Evolutionary conservation across 108 stramenopile genomes (phyloP).

Genomic region (Cyclotella choctawhatcheeana): DNA sequence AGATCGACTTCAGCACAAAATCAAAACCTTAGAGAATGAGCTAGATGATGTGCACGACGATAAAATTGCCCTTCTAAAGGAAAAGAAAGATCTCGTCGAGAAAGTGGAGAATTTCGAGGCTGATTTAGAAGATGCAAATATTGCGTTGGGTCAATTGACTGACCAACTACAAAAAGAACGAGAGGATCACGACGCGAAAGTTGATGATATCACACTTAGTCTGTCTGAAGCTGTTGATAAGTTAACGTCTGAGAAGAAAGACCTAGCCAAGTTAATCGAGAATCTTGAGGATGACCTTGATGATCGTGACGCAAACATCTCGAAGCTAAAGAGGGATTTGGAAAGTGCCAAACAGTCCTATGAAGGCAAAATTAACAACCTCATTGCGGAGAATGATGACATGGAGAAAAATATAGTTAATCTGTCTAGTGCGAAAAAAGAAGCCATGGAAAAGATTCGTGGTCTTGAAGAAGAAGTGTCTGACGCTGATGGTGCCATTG

Average conservation of each 20-base stretch:
- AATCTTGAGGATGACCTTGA: constrained; percentile 35
- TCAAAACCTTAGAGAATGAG: constrained; percentile 41
- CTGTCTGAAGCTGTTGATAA: constrained; percentile 40
- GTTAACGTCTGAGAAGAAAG: constrained; percentile 44
- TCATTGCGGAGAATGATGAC: constrained; percentile 39
- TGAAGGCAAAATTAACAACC: constrained; percentile 31
- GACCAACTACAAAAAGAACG: constrained; percentile 44
- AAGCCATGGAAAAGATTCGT: constrained; percentile 58
- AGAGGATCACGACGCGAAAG: constrained; percentile 48
- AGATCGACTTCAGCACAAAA: constrained; percentile 35
- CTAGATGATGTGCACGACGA: constrained; percentile 44
- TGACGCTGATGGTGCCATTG: constrained; percentile 51
- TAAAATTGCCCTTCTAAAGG: constrained; percentile 32
- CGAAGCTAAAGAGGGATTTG: constrained; percentile 25
- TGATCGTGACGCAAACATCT: constrained; percentile 28
- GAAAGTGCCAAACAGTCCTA: constrained; percentile 22
- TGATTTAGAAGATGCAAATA: constrained; percentile 48
- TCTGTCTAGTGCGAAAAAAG: constrained; percentile 29
- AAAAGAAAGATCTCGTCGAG: constrained; percentile 33
- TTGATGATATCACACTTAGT: constrained; percentile 46
- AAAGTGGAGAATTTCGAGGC: constrained; percentile 42
- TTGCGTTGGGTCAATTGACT: constrained; percentile 36
- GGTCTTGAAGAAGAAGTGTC: constrained; percentile 53
- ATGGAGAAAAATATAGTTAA: constrained; percentile 33
- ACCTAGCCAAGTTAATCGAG: constrained; percentile 35